Conservation (phyloP, 169 alveolate species). For the Plasmodium berghei region DNA sequence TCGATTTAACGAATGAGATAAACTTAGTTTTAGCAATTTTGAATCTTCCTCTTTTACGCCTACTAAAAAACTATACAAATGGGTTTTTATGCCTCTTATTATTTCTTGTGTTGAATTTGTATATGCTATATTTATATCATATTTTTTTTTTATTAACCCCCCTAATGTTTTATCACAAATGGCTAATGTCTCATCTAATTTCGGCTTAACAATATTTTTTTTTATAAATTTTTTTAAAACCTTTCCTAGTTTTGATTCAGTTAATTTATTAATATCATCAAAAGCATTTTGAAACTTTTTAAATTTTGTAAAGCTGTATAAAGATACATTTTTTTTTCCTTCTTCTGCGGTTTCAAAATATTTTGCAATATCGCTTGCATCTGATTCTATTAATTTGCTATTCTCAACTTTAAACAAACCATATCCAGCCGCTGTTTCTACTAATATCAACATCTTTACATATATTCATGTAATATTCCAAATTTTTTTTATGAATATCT, state of each 20-base stretch:
- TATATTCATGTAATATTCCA: too few relatives aligned
- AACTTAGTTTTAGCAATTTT: conserved; percentile 79
- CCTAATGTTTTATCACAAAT: conserved; percentile 92
- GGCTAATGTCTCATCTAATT: conserved; percentile 91
- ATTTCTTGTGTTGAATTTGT: conserved; percentile 90
- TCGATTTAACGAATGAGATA: conserved; percentile 94
- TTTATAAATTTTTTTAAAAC: conserved; percentile 95
- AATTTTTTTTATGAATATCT: too few relatives aligned
- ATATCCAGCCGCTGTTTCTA: conserved; percentile 99
- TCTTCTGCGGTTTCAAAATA: conserved; percentile 91
- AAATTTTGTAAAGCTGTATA: conserved; percentile 73
- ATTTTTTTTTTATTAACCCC: conserved; percentile 90
- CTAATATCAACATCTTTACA: conserved; percentile 94
- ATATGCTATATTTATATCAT: conserved; percentile 87
- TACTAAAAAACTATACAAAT: conserved; percentile 86
- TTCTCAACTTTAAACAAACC: conserved; percentile 96
- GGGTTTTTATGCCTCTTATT: conserved; percentile 90
- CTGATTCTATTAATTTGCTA: conserved; percentile 91
- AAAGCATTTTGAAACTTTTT: conserved; percentile 63
- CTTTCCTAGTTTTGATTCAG: conserved; percentile 93
- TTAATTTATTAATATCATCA: conserved; percentile 87
- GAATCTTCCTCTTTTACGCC: conserved; percentile 91
- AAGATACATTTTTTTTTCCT: conserved; percentile 87
- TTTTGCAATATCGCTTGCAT: conserved; percentile 89
- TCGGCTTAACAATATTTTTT: conserved; percentile 92